Evolutionary conservation across 176 grass and related monocot species (phyloP), one percentile per base, ranked within the genome.

Genomic region (Hordeum marinum): DNA sequence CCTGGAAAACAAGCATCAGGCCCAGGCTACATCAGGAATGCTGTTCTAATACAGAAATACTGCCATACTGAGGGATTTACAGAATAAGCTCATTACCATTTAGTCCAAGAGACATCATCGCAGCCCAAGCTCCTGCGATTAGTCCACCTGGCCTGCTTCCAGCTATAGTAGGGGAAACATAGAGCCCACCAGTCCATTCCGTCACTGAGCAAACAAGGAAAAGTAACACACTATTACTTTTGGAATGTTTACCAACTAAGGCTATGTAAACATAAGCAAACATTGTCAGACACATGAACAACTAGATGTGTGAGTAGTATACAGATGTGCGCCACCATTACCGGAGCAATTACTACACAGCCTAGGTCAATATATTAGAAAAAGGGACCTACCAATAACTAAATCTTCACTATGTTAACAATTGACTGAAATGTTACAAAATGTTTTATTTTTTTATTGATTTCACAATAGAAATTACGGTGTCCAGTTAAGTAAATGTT

Each of bases 181-280:
- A 99, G 25, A 99, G 81, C 43, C 96, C 96, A 79, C 96, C 96
- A 7, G 96, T 92, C 96, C 96, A 99, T 85, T 99, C 96, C 12
- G 96, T 99, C 45, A 99, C 96, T 96, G 83, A 65, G 90, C 11
- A 77, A 90, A 71, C 26, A 75, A 17, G 70, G 78, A 76, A 69
- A 85, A 43, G 70, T 18, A 82, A 85, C 25, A 83, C 25, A 62
- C 12, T 32, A 57, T 76, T 70, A 48, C 3, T 72, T 82, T 54
- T 46, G 18, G 1, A 85, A 78, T 62, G 8, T 77, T 63, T 80
- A 20, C 10, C 15, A n/a, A 1, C 41, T 26, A 18, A 9, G 40
- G 67, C 17, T 18, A 46, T 48, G 35, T 20, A 64, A 65, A 41
- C 29, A 74, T 24, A 63, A 55, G 17, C 31, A 82, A 78, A 7